Conservation (phyloP, 225 moss, liverwort and hornwort species). For the Pseudisothecium myosuroides region DNA sequence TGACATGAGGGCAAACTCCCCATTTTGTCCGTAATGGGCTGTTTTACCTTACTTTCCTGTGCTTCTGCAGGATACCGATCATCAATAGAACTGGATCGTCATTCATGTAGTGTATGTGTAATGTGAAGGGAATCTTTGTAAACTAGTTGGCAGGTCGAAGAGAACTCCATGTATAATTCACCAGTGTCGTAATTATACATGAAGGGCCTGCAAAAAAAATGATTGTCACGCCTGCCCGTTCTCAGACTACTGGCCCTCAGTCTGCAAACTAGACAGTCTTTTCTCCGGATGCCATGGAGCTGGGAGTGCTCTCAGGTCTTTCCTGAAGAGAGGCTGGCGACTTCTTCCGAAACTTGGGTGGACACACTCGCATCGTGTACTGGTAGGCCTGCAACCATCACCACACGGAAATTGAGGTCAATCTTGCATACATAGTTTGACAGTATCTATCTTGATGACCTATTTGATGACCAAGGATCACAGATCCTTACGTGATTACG, state of each 20-base stretch:
- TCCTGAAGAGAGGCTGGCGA: neutral
- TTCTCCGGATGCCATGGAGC: neutral
- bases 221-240: neutral
- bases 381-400: conserved; percentile 9
- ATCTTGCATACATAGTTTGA: neutral
- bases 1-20: too few relatives aligned
- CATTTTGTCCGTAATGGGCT: too few relatives aligned
- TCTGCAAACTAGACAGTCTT: neutral
- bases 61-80: neutral
- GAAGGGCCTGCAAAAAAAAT: neutral
- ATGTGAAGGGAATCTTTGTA: neutral
- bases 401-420: neutral
- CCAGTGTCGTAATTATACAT: neutral
- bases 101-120: neutral
- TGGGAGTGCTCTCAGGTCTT: neutral
- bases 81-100: neutral
- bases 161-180: neutral
- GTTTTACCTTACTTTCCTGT: too few relatives aligned
- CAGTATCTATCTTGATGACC: neutral
- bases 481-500: neutral
- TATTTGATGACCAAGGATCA: neutral
- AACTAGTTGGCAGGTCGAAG: neutral
- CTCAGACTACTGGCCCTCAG: neutral
- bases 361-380: conserved; percentile 14
- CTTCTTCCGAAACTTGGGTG: neutral